Conservation (phyloP, 1,284 basidiomycete species). For the Rhodotorula sp. region DNA sequence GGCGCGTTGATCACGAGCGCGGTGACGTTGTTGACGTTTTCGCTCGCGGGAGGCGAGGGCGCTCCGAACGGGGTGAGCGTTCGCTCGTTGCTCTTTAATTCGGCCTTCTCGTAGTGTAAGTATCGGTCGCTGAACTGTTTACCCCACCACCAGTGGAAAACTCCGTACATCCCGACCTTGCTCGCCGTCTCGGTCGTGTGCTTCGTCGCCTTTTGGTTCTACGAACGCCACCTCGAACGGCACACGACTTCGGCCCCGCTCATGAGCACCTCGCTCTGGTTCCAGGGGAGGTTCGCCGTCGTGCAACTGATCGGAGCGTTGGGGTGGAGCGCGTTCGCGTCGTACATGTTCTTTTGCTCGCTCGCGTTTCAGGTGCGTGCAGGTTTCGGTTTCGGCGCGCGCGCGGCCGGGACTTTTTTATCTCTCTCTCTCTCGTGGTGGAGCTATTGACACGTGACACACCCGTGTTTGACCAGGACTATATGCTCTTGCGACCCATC, state of each 20-base stretch:
- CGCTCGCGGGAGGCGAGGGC: constrained; percentile 68
- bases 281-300: constrained; percentile 63
- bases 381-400: background rate
- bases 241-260: constrained; percentile 59
- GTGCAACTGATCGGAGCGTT: constrained; percentile 68
- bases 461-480: constrained; percentile 17
- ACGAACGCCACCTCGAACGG: constrained; percentile 62
- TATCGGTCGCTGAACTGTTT: background rate
- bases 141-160: too few relatives aligned
- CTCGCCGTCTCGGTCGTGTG: constrained; percentile 65
- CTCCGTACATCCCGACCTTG: constrained; percentile 54
- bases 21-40: constrained; percentile 74
- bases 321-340: constrained; percentile 58
- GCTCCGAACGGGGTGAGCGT: constrained; percentile 51
- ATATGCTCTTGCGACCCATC: constrained; percentile 56
- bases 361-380: constrained; percentile 2
- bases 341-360: constrained; percentile 18
- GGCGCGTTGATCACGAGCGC: constrained; percentile 70
- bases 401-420: too few relatives aligned
- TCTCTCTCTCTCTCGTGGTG: background rate
- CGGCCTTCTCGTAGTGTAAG: background rate
- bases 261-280: constrained; percentile 71
- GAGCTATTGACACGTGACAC: background rate
- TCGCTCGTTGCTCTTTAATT: too few relatives aligned
- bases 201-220: constrained; percentile 62